These are phyloP conservation scores for Annulohypoxylon maeteangense DNA, from an alignment of 495 filamentous ascomycete genomes.

Conservation along the genomic window DNA sequence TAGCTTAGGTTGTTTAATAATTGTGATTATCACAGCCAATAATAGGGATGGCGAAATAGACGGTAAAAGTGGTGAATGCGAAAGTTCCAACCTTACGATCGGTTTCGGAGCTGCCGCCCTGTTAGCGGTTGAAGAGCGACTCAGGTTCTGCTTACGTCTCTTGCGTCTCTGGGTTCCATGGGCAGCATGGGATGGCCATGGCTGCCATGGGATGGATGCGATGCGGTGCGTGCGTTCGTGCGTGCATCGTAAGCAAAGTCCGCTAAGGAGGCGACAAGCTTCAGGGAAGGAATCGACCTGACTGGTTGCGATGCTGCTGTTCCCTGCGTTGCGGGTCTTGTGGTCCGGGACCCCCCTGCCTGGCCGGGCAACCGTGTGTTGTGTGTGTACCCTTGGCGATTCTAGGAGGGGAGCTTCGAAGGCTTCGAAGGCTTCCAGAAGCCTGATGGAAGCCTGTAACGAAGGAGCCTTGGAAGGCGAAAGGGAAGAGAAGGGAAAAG, in stretches of 20 bases:
- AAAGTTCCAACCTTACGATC: conserved; percentile 30
- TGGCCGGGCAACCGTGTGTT: conserved; percentile 33
- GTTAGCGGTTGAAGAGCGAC: conserved; percentile 23
- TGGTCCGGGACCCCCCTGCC: conserved; percentile 38
- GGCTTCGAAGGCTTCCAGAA: conserved; percentile 47
- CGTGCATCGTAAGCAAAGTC: conserved; percentile 43
- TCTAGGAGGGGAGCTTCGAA: background rate
- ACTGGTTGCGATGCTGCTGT: conserved; percentile 31
- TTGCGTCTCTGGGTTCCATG: conserved; percentile 6
- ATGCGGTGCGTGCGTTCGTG: conserved; percentile 6
- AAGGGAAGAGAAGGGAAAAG: conserved; percentile 25
- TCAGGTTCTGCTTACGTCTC: conserved; percentile 43
- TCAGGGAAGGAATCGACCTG: conserved; percentile 28
- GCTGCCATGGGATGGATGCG: background rate
- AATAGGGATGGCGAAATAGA: conserved; percentile 35
- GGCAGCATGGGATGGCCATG: background rate
- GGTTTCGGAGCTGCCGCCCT: conserved; percentile 39
- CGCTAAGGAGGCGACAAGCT: conserved; percentile 37
- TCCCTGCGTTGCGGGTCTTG: conserved; percentile 35
- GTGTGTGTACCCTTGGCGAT: background rate
- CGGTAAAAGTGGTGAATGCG: conserved; percentile 32
- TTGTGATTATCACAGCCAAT: conserved; percentile 34
- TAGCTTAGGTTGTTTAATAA: conserved; percentile 19
- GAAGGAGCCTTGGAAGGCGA: conserved; percentile 18
- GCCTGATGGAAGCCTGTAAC: conserved; percentile 47